These are phyloP conservation scores for Mycena galopus DNA, from an alignment of 768 basidiomycete species.

Conservation along the genomic window DNA sequence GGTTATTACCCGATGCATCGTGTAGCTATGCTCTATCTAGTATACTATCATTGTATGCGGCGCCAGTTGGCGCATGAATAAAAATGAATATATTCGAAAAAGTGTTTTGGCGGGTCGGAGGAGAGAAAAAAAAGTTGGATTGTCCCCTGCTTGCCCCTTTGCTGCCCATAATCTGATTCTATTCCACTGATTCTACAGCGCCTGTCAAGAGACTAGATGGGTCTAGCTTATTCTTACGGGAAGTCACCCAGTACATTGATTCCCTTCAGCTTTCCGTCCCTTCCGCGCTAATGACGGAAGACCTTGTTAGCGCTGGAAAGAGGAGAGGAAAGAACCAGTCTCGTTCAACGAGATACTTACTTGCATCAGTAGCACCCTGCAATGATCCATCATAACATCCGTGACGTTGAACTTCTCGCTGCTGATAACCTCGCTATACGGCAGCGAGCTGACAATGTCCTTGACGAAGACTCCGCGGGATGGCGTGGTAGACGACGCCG, in stretches of 20 bases:
- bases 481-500: conserved; percentile 54
- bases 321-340: background rate
- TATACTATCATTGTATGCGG: conserved; percentile 19
- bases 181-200: too few relatives aligned
- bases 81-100: too few relatives aligned
- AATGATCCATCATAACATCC: conserved; percentile 72
- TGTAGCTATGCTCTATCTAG: background rate
- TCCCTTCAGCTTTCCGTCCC: conserved; percentile 51
- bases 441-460: conserved; percentile 62
- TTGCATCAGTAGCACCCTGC: conserved; percentile 61
- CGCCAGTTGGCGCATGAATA: conserved; percentile 20
- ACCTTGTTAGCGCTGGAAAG: background rate
- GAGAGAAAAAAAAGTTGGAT: too few relatives aligned
- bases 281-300: conserved; percentile 48
- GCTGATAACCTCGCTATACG: conserved; percentile 66
- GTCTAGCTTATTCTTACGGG: too few relatives aligned
- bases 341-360: conserved; percentile 42
- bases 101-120: too few relatives aligned
- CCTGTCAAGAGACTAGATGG: too few relatives aligned
- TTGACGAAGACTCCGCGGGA: conserved; percentile 61
- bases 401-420: conserved; percentile 62
- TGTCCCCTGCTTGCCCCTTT: too few relatives aligned
- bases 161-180: too few relatives aligned
- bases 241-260: conserved; percentile 61
- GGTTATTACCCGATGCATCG: background rate